These are phyloP conservation scores for Bolboschoenoplectus hybrid DNA, from an alignment of 202 grass and related monocot genomes.

Conservation along the genomic window DNA sequence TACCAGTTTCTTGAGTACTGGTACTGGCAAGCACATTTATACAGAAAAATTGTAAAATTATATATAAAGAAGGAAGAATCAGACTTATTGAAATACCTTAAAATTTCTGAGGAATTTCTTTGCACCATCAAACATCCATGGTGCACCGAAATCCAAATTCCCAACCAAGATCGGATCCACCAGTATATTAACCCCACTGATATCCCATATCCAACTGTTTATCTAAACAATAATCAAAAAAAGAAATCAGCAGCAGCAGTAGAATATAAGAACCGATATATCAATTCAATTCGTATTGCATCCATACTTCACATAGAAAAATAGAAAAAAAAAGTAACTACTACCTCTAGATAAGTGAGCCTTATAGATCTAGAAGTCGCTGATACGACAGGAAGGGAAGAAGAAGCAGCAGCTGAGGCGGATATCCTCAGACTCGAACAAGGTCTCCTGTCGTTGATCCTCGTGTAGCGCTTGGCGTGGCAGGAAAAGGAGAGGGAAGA, in stretches of 20 bases:
- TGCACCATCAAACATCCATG: constrained; percentile 80
- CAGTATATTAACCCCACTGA: constrained; percentile 61
- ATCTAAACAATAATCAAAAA: constrained; percentile 41
- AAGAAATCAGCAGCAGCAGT: neutral
- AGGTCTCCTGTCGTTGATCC: neutral
- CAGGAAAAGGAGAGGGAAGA: constrained; percentile 12
- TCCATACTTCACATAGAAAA: neutral
- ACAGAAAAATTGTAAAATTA: neutral
- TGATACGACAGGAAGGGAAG: constrained; percentile 14
- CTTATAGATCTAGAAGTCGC: constrained; percentile 33
- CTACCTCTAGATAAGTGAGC: constrained; percentile 55
- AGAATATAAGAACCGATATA: neutral
- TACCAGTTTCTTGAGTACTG: neutral
- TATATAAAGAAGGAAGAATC: neutral
- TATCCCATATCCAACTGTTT: constrained; percentile 91
- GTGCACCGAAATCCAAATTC: constrained; percentile 88
- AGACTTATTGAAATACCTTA: constrained; percentile 37
- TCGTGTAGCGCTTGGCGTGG: neutral
- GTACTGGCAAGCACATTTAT: neutral
- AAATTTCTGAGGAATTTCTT: constrained; percentile 63
- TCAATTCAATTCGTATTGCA: neutral
- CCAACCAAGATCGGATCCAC: constrained; percentile 82
- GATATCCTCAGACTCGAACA: constrained; percentile 15
- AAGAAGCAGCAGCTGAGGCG: neutral
- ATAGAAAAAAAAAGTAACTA: neutral